Percentiles rank a stretch among this genome's conserved stretches.
Conservation (phyloP, 768 basidiomycete species). For the Russula olivacea region DNA sequence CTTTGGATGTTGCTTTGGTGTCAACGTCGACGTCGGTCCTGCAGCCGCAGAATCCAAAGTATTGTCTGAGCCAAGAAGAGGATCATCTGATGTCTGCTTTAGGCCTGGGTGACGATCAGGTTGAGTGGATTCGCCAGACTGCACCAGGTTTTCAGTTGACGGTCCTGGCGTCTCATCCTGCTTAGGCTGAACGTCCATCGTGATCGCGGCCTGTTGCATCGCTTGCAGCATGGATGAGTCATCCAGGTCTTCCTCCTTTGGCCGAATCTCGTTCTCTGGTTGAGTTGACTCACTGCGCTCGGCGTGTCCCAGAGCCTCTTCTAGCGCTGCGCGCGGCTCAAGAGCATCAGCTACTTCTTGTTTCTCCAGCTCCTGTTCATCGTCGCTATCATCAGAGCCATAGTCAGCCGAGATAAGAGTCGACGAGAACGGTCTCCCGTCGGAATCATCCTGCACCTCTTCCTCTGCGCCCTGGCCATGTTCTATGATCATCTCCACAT, state of each 20-base stretch:
- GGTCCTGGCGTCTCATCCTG: not conserved
- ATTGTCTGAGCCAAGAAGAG: slow-evolving; percentile 12
- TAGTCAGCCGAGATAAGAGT: slow-evolving; percentile 21
- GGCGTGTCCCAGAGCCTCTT: slow-evolving; percentile 51
- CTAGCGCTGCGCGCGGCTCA: slow-evolving; percentile 47
- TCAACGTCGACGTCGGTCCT: not conserved
- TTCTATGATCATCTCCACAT: slow-evolving; percentile 30
- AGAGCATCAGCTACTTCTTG: slow-evolving; percentile 54
- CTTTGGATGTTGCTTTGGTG: slow-evolving; percentile 33
- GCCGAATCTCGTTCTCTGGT: slow-evolving; percentile 33
- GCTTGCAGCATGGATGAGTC: slow-evolving; percentile 41
- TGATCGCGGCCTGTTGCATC: slow-evolving; percentile 22
- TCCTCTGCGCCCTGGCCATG: slow-evolving; percentile 33
- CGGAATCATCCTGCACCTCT: slow-evolving; percentile 26
- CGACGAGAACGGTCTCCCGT: slow-evolving; percentile 18
- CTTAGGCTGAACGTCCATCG: slow-evolving; percentile 40
- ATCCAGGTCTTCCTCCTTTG: slow-evolving; percentile 54
- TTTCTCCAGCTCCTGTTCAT: slow-evolving; percentile 51
- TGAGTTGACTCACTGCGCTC: slow-evolving; percentile 32
- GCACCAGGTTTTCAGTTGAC: not conserved
- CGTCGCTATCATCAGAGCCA: slow-evolving; percentile 45
- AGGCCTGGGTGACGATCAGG: slow-evolving; percentile 12
- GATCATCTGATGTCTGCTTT: slow-evolving; percentile 20
- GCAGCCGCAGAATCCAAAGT: slow-evolving; percentile 7
- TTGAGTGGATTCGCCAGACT: not conserved